phyloP scores from a whole-genome alignment of 305 asterid genomes.

The Vinca major region DNA sequence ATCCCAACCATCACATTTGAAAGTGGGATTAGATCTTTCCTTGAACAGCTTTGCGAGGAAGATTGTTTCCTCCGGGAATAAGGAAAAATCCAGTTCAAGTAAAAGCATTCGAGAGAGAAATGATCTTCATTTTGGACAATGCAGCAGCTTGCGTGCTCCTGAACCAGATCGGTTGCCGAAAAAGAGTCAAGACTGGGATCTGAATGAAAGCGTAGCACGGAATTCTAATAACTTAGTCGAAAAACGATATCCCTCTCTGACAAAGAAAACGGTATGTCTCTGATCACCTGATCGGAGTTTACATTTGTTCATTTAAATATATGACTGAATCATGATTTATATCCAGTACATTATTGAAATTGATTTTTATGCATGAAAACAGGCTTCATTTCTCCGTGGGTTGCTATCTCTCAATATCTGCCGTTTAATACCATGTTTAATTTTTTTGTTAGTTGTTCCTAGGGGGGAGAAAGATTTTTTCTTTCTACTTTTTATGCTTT shows the following conservation, averaged over 20 bases:
- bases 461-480: neutral
- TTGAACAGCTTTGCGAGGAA: conserved; percentile 6
- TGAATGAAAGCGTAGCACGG: conserved; percentile 40
- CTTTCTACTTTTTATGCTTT: no score
- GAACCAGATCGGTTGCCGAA: conserved; percentile 8
- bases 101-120: conserved; percentile 14
- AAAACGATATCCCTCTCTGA: conserved; percentile 22
- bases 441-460: neutral
- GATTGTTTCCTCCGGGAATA: neutral
- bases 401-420: neutral
- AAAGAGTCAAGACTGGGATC: conserved; percentile 32
- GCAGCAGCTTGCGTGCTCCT: neutral
- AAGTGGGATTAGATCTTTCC: conserved; percentile 18
- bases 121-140: conserved; percentile 1
- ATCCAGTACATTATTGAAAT: neutral
- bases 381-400: neutral
- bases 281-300: neutral
- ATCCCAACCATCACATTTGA: neutral
- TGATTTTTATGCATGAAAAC: neutral
- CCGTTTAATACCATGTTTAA: neutral
- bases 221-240: conserved; percentile 21
- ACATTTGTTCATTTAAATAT: no score
- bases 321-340: neutral
- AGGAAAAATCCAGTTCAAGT: conserved; percentile 7
- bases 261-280: conserved; percentile 32